Base-by-base conservation (phyloP, 2,329 filamentous ascomycete genomes). In the Colletotrichum sp. region DNA sequence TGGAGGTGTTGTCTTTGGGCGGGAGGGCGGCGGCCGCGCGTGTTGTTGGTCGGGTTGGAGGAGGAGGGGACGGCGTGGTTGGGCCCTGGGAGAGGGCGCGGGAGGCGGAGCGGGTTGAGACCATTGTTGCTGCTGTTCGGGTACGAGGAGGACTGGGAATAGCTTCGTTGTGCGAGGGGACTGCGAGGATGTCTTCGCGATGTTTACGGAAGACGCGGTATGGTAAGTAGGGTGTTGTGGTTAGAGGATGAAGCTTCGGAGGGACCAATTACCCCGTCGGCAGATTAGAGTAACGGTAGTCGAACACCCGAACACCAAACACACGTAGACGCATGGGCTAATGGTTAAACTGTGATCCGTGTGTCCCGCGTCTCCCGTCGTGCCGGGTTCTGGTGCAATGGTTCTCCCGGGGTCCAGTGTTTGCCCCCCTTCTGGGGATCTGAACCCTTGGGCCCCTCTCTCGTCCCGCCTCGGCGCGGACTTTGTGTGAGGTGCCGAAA, bases 21-120 rank as follows among this genome's bases (percentile, higher is more conserved):
- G 58, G 74, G 64, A 71, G 70, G 16, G 28, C 36, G 32, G 71
- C n/a, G 22, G 75, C n/a, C 48, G 70, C 43, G 71, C 58, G 66
- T 77, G 75, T 52, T 52, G 43, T 52, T 22, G 43, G 10, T 48
- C 43, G n/a, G 3, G 43, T 1, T 22, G 52, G 78, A 68, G 32
- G 77, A 48, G 55, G 74, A 76, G n/a, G 77, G 25, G 13, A 78
- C 71, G 34, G 80, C 70, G 32, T 73, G 79, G 71, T 80, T 78
- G 75, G 81, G 75, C 79, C 80, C 12, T 61, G 60, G 28, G 76
- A 39, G 61, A 72, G 52, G 68, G 82, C 80, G 78, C 82, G 83
- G 62, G 83, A 82, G 12, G 84, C 79, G 62, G 82, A 79, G 78
- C 85, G 82, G 9, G 85, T 86, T 74, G 78, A 85, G 76, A 86